Conservation (phyloP, 2,329 filamentous ascomycete genomes). For the Pseudogymnoascus sp. region DNA sequence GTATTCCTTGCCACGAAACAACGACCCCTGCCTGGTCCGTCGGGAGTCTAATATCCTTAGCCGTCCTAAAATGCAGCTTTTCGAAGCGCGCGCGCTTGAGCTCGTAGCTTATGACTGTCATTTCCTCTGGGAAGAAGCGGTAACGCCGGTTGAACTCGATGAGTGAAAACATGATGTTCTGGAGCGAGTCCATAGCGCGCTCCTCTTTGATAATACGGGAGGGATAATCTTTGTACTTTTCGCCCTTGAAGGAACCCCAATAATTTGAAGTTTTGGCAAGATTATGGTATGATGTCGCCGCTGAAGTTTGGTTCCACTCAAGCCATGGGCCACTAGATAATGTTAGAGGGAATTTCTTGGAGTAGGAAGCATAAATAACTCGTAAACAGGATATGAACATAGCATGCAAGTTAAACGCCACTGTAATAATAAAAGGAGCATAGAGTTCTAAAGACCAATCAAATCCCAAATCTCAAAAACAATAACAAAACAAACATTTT, state of each 20-base stretch:
- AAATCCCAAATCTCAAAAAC: background rate
- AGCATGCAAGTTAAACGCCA: background rate
- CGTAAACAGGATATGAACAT: background rate
- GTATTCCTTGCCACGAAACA: background rate
- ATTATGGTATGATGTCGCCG: background rate
- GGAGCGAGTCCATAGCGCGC: background rate
- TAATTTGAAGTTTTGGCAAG: background rate
- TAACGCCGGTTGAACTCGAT: background rate
- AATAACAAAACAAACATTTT: background rate
- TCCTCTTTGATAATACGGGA: background rate
- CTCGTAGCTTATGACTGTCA: background rate
- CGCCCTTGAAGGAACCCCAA: background rate
- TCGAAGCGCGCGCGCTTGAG: conserved; percentile 15
- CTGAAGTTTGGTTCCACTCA: background rate
- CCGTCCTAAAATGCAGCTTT: conserved; percentile 21
- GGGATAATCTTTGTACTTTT: background rate
- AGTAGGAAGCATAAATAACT: background rate
- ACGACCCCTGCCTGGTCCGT: background rate
- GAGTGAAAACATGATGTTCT: background rate
- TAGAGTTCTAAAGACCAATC: background rate
- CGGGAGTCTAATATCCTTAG: conserved; percentile 28
- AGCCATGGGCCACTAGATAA: background rate
- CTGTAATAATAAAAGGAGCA: background rate
- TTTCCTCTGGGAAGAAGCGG: background rate
- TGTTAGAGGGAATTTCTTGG: background rate